phyloP scores from a whole-genome alignment of 208 protist genomes.

The Acanthamoeba lenticulata region DNA sequence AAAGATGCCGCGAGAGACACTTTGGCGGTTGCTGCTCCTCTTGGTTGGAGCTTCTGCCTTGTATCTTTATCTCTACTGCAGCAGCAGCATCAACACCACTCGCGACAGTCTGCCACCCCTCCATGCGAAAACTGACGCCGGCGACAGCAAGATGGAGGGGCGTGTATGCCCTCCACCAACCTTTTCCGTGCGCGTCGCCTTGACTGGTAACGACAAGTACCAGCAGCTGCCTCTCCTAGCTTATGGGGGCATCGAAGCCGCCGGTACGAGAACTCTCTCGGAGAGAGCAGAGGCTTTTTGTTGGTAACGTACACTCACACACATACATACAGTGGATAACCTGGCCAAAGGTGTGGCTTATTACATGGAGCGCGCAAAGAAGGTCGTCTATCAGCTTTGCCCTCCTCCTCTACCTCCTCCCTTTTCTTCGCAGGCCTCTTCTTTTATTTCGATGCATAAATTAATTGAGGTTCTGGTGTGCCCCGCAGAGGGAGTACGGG shows the following conservation, averaged over 20 bases:
- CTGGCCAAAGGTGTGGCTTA: neutral
- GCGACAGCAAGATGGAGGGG: no score
- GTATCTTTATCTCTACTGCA: no score
- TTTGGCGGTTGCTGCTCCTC: no score
- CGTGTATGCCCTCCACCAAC: neutral
- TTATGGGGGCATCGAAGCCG: neutral
- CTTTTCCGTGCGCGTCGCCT: neutral
- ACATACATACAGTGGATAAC: neutral
- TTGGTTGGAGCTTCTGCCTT: no score
- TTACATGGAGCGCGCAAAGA: neutral
- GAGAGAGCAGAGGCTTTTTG: neutral
- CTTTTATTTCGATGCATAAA: no score
- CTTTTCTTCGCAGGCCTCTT: no score
- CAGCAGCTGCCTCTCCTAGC: neutral
- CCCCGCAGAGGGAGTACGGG: neutral
- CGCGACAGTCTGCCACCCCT: no score
- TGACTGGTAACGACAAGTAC: neutral
- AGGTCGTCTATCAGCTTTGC: neutral
- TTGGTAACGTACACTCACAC: no score
- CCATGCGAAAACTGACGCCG: no score
- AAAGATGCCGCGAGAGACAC: no score
- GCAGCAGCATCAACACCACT: no score
- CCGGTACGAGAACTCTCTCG: neutral
- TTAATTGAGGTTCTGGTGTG: neutral
- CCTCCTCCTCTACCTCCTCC: no score